Percentiles rank a stretch among this genome's conserved stretches.
Conservation (phyloP, 2,329 filamentous ascomycete genomes). For the Sporothrix variecibatus region DNA sequence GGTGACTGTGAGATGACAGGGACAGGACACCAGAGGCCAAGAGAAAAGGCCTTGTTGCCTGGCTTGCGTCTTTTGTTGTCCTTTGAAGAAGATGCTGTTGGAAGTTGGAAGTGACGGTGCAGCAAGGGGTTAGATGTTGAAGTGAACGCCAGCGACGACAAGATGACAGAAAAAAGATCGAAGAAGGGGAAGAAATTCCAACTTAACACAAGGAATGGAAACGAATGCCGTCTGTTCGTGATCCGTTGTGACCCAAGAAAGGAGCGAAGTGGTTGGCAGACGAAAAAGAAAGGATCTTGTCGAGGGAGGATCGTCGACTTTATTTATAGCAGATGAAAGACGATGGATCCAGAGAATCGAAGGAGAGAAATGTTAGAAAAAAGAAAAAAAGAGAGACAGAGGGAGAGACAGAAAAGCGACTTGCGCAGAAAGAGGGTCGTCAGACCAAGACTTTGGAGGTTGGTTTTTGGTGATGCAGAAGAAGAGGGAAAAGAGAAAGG, state of each 20-base stretch:
- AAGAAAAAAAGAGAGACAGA: not conserved
- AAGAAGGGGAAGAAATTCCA: not conserved
- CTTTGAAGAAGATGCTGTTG: not conserved
- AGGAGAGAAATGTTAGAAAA: not conserved
- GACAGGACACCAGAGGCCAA: not conserved
- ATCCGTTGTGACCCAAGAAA: not conserved
- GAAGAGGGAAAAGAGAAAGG: not conserved
- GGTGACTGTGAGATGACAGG: not conserved
- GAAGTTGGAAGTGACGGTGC: not conserved
- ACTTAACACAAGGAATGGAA: conserved; percentile 14
- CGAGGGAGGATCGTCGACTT: conserved; percentile 4
- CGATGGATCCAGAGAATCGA: not conserved
- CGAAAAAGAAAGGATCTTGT: not conserved
- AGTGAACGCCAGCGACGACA: not conserved
- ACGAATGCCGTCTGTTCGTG: not conserved
- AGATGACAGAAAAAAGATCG: not conserved
- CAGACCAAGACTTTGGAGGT: not conserved
- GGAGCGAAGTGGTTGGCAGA: not conserved
- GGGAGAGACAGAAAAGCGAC: not conserved
- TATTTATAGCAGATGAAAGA: conserved; percentile 20
- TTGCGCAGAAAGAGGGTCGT: conserved; percentile 13
- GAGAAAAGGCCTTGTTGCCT: not conserved
- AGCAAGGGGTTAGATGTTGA: not conserved
- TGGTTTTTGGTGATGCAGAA: not conserved
- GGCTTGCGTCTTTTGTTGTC: not conserved